Conservation (phyloP, 306 rosid species). For the Calophaca sinica region DNA sequence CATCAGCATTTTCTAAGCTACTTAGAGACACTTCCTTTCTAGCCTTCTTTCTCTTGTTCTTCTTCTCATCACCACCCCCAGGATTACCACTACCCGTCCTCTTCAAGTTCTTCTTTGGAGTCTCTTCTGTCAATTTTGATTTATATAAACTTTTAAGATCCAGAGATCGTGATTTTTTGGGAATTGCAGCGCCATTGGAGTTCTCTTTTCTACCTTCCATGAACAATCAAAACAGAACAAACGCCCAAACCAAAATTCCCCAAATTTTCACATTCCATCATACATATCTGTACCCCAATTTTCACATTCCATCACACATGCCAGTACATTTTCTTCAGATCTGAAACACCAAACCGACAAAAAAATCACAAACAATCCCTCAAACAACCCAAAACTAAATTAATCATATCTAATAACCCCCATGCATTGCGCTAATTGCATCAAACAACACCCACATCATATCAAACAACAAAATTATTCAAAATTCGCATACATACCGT, state of each 20-base stretch:
- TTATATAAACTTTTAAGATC: constrained; percentile 86
- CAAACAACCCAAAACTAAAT: constrained; percentile 42
- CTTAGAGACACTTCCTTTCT: constrained; percentile 77
- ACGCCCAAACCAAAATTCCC: constrained; percentile 56
- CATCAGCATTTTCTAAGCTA: constrained; percentile 77
- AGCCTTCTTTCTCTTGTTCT: constrained; percentile 61
- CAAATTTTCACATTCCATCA: constrained; percentile 78
- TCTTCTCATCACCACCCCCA: constrained; percentile 57
- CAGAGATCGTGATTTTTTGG: constrained; percentile 80
- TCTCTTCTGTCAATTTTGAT: constrained; percentile 52
- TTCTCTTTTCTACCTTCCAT: constrained; percentile 80
- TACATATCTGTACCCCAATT: constrained; percentile 46
- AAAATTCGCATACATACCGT: constrained; percentile 61
- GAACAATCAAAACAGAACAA: constrained; percentile 60
- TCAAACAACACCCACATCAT: constrained; percentile 41
- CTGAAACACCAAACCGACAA: constrained; percentile 57
- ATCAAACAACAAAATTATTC: constrained; percentile 26
- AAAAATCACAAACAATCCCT: constrained; percentile 38
- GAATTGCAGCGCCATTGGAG: constrained; percentile 67
- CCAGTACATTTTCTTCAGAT: constrained; percentile 61
- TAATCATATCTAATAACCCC: constrained; percentile 53
- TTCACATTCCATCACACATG: constrained; percentile 30
- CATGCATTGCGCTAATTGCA: constrained; percentile 48
- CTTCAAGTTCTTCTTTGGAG: constrained; percentile 58
- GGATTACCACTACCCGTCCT: constrained; percentile 52